phyloP scores from a whole-genome alignment of 139 green algal genomes.

The Chlorella ohadii region DNA sequence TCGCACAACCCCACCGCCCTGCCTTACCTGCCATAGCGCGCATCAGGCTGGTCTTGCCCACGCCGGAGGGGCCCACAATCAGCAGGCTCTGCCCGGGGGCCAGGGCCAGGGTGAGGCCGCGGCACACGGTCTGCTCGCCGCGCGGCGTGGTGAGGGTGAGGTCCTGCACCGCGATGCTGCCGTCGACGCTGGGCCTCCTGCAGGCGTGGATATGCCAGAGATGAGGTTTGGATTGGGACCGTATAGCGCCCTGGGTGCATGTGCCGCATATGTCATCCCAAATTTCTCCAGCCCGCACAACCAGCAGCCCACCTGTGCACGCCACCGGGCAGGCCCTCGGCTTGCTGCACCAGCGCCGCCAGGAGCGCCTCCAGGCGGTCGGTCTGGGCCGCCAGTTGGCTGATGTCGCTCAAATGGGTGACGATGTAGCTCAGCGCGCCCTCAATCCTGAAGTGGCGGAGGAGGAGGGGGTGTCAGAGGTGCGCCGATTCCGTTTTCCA shows the following conservation, averaged over 20 bases:
- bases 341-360: slow-evolving; percentile 20
- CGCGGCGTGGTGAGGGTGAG: slow-evolving; percentile 51
- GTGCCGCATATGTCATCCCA: too few species aligned
- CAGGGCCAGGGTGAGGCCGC: slow-evolving; percentile 54
- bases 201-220: too few species aligned
- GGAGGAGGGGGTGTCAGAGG: too few species aligned
- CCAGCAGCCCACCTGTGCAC: not conserved
- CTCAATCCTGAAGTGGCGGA: slow-evolving; percentile 62
- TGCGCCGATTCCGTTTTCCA: too few species aligned
- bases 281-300: not conserved
- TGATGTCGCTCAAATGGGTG: slow-evolving; percentile 58
- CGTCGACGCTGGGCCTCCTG: slow-evolving; percentile 2
- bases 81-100: slow-evolving; percentile 62
- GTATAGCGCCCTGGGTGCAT: too few species aligned
- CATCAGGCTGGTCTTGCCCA: slow-evolving; percentile 76
- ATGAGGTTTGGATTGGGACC: too few species aligned
- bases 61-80: slow-evolving; percentile 75
- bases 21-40: slow-evolving; percentile 60
- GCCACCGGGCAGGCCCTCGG: not conserved
- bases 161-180: slow-evolving; percentile 31
- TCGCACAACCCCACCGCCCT: not conserved
- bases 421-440: slow-evolving; percentile 69
- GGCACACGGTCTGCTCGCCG: slow-evolving; percentile 36
- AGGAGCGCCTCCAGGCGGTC: slow-evolving; percentile 72
- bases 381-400: slow-evolving; percentile 71